Conservation (phyloP, 106 monocot species). For the Dendrobium officinale region DNA sequence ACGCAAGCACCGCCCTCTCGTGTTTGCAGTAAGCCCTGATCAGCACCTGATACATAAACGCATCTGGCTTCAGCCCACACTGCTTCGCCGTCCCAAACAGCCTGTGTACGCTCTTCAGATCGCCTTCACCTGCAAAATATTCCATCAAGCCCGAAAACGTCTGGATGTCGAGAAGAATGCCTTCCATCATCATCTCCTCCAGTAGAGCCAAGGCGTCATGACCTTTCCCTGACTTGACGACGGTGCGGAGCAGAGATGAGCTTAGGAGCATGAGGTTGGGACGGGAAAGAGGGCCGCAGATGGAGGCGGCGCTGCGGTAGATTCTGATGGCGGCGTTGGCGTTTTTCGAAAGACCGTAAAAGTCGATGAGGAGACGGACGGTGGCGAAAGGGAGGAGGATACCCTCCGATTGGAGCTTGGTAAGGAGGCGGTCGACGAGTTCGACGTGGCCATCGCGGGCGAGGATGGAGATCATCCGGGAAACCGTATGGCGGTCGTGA, state of each 20-base stretch:
- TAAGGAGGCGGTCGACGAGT: conserved; percentile 48
- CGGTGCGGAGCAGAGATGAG: conserved; percentile 53
- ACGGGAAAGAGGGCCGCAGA: conserved; percentile 40
- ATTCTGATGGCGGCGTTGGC: conserved; percentile 51
- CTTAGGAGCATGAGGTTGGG: conserved; percentile 35
- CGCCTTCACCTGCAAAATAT: conserved; percentile 52
- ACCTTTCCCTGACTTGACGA: conserved; percentile 56
- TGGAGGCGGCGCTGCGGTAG: conserved; percentile 29
- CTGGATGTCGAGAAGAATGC: conserved; percentile 49
- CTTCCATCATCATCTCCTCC: conserved; percentile 54
- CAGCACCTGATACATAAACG: conserved; percentile 52
- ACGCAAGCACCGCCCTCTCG: conserved; percentile 54
- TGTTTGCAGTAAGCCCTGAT: conserved; percentile 55
- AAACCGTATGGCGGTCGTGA: conserved; percentile 57
- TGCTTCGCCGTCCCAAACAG: conserved; percentile 61
- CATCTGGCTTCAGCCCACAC: conserved; percentile 62
- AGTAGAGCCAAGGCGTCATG: conserved; percentile 41
- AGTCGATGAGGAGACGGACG: conserved; percentile 57
- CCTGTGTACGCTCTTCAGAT: conserved; percentile 56
- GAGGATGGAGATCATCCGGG: conserved; percentile 73
- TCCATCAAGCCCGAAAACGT: conserved; percentile 80
- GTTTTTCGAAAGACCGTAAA: conserved; percentile 67
- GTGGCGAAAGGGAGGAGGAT: conserved; percentile 74
- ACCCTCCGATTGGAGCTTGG: conserved; percentile 59
- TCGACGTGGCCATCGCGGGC: conserved; percentile 52